These are phyloP conservation scores for Leccinum variicolor DNA, from an alignment of 768 basidiomycete genomes.

Conservation along the genomic window DNA sequence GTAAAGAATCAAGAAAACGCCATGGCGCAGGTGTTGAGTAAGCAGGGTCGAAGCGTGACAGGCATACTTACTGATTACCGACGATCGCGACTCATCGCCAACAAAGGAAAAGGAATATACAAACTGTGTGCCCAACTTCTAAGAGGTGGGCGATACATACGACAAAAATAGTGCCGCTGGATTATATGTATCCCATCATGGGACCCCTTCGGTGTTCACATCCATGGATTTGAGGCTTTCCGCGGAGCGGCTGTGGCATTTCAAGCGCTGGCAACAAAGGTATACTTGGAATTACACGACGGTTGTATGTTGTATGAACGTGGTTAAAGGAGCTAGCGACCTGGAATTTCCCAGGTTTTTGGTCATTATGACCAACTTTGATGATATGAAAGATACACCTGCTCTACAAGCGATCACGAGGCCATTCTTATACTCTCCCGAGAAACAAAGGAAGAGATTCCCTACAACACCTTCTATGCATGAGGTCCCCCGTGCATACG, in stretches of 20 bases:
- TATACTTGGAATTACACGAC: background rate
- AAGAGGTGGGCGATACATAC: background rate
- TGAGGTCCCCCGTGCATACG: conserved; percentile 22
- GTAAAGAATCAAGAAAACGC: background rate
- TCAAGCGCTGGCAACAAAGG: background rate
- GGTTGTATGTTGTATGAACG: background rate
- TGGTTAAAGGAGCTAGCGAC: background rate
- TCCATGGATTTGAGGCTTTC: background rate
- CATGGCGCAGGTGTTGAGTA: background rate
- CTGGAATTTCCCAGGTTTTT: conserved; percentile 11
- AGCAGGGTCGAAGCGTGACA: background rate
- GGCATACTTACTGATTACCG: background rate
- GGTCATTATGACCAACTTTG: conserved; percentile 15
- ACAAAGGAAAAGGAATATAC: background rate
- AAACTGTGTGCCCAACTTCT: background rate
- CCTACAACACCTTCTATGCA: conserved; percentile 15
- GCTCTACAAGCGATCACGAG: background rate
- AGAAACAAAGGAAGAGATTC: background rate
- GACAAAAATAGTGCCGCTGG: background rate
- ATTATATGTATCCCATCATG: background rate
- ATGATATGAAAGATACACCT: conserved; percentile 4
- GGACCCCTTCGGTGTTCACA: background rate
- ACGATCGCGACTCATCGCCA: background rate
- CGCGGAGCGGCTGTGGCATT: background rate
- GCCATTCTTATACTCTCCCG: conserved; percentile 9